These are phyloP conservation scores for Moesziomyces sp. DNA, from an alignment of 1,284 basidiomycete genomes.

Conservation along the genomic window DNA sequence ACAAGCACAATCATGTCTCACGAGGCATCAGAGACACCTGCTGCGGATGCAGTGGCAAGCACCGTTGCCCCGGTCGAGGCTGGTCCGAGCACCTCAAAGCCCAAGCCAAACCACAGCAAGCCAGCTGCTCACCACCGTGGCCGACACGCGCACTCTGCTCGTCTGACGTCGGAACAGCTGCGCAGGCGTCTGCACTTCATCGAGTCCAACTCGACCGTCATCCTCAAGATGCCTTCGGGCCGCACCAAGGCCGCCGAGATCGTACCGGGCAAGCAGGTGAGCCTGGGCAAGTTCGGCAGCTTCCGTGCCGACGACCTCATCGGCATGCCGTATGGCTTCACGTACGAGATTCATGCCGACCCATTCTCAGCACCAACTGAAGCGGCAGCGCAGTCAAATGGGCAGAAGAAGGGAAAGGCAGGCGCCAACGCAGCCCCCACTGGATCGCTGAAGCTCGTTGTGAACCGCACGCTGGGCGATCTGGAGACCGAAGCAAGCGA, in stretches of 20 bases:
- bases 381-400: slow-evolving; percentile 4
- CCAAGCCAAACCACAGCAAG: slow-evolving; percentile 8
- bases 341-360: slow-evolving; percentile 61
- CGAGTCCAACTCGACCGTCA: slow-evolving; percentile 36
- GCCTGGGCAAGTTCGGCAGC: slow-evolving; percentile 66
- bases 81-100: slow-evolving; percentile 14
- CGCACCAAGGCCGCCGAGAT: slow-evolving; percentile 60
- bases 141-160: slow-evolving; percentile 20
- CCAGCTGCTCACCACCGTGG: slow-evolving; percentile 16
- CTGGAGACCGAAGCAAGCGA: slow-evolving; percentile 39
- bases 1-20: slow-evolving; percentile 12
- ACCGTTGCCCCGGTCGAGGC: slow-evolving; percentile 3
- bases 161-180: slow-evolving; percentile 44
- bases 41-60: not conserved
- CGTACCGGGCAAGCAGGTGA: slow-evolving; percentile 54
- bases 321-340: slow-evolving; percentile 65
- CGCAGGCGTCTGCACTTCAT: slow-evolving; percentile 51
- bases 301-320: slow-evolving; percentile 64
- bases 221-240: slow-evolving; percentile 60
- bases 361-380: slow-evolving; percentile 1
- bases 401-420: slow-evolving; percentile 11
- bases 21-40: slow-evolving; percentile 4
- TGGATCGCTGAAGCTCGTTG: slow-evolving; percentile 37
- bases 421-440: not conserved
- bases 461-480: slow-evolving; percentile 52